phyloP scores from a whole-genome alignment of 2,329 filamentous ascomycete species.

The Cryoendolithus antarcticus region DNA sequence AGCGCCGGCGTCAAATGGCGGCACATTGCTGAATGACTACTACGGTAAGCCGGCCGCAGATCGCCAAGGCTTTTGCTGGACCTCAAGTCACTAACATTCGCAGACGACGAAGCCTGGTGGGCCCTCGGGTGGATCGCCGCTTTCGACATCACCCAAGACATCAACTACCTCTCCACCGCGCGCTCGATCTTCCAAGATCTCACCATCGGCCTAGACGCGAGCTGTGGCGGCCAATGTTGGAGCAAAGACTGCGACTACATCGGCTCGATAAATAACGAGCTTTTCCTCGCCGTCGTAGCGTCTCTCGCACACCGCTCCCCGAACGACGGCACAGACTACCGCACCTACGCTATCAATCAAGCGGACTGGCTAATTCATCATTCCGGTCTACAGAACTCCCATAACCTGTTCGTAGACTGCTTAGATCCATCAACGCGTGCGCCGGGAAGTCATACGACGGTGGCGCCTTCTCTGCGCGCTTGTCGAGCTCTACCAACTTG shows the following conservation, averaged over 20 bases:
- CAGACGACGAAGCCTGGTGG: constrained; percentile 40
- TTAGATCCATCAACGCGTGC: constrained; percentile 35
- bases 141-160: constrained; percentile 36
- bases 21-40: constrained; percentile 30
- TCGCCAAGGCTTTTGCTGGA: no score
- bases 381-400: constrained; percentile 35
- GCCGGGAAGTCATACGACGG: constrained; percentile 20
- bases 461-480: constrained; percentile 49
- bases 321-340: constrained; percentile 26
- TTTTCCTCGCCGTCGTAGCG: constrained; percentile 41
- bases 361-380: constrained; percentile 37
- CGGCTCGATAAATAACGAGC: constrained; percentile 43
- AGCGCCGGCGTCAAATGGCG: constrained; percentile 9
- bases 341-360: constrained; percentile 33
- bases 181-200: constrained; percentile 36
- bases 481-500: constrained; percentile 37
- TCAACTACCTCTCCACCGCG: constrained; percentile 33
- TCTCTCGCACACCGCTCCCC: constrained; percentile 40
- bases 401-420: constrained; percentile 33
- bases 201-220: constrained; percentile 27
- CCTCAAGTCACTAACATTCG: no score
- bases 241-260: constrained; percentile 29
- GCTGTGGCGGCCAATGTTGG: constrained; percentile 35
- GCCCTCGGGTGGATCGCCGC: constrained; percentile 40
- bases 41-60: constrained; percentile 22